Conservation (phyloP, 805 yeast species). For the Wickerhamomyces ciferrii region DNA sequence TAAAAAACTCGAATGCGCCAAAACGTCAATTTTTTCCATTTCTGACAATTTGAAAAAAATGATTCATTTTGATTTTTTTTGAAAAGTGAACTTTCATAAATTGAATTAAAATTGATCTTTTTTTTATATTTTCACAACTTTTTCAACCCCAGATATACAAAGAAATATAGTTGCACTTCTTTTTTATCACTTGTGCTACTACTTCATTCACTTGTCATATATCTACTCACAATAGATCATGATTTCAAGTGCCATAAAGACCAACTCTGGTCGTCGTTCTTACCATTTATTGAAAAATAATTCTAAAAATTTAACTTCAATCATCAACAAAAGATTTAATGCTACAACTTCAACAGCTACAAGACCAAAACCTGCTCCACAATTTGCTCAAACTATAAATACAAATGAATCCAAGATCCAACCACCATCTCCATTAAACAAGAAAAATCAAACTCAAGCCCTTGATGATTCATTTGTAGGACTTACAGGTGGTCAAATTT, state of each 20-base stretch:
- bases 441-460: slow-evolving; percentile 6
- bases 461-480: slow-evolving; percentile 92
- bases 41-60: not conserved
- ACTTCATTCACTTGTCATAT: not conserved
- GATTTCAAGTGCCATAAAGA: slow-evolving; percentile 10
- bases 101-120: not conserved
- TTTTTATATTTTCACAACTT: not conserved
- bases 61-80: not conserved
- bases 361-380: slow-evolving; percentile 23
- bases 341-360: slow-evolving; percentile 8
- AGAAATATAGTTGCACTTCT: not conserved
- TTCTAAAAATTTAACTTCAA: not conserved
- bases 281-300: slow-evolving; percentile 4
- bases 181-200: not conserved
- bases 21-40: no score
- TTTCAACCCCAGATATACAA: not conserved
- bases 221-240: not conserved
- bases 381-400: slow-evolving; percentile 16
- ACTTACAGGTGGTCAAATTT: slow-evolving; percentile 96
- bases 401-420: slow-evolving; percentile 1
- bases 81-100: not conserved
- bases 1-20: not conserved
- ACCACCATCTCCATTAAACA: slow-evolving; percentile 1
- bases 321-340: slow-evolving; percentile 5
- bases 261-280: slow-evolving; percentile 15